Evolutionary conservation across 768 basidiomycete genomes (phyloP).

Genomic region (Trichaptum fuscoviolaceum): DNA sequence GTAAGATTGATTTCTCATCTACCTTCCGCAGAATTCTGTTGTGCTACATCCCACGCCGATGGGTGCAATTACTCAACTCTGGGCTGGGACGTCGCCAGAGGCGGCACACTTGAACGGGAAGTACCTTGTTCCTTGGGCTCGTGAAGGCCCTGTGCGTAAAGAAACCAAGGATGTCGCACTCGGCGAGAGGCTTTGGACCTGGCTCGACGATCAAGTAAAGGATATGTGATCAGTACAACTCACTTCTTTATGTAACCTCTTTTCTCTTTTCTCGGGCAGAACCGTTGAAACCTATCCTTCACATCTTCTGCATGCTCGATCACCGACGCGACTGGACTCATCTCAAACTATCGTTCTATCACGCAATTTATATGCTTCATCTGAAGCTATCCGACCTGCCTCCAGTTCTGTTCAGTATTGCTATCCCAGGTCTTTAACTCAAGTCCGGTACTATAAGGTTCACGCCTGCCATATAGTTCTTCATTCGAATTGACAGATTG

Average conservation of each 20-base stretch:
- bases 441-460: no score
- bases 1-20: slow-evolving; percentile 8
- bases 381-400: no score
- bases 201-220: slow-evolving; percentile 13
- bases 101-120: slow-evolving; percentile 40
- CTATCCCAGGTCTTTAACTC: no score
- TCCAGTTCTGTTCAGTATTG: no score
- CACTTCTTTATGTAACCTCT: background rate
- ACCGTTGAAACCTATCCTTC: no score
- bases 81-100: slow-evolving; percentile 41
- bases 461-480: no score
- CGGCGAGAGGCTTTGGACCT: slow-evolving; percentile 12
- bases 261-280: no score
- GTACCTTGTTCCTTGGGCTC: slow-evolving; percentile 9
- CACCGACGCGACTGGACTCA: no score
- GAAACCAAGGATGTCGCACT: background rate
- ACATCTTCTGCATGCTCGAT: no score
- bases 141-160: background rate
- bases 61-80: slow-evolving; percentile 36
- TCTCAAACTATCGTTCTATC: no score
- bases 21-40: background rate
- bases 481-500: no score
- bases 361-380: no score
- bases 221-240: background rate
- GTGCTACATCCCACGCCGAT: slow-evolving; percentile 20